phyloP scores from a whole-genome alignment of 805 yeast species.

The Zygoascus tannicola region DNA sequence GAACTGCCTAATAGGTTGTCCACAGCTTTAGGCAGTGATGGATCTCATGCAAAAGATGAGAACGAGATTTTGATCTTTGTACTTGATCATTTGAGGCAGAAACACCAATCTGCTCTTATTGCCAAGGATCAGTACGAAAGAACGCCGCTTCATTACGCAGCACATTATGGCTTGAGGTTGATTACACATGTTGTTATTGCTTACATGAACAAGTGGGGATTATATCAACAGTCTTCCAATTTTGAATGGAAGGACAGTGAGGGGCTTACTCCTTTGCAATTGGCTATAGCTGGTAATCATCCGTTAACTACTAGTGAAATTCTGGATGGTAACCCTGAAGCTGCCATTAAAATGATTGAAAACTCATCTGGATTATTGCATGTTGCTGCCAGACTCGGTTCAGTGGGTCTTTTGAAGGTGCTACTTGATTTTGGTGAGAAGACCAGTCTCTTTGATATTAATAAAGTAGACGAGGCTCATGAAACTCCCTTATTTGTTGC shows the following conservation, averaged over 20 bases:
- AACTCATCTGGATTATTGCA: conserved; percentile 21
- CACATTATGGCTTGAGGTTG: conserved; percentile 71
- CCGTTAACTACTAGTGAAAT: conserved; percentile 62
- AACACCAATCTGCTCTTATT: conserved; percentile 45
- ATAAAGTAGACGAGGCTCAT: conserved; percentile 44
- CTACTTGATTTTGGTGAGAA: conserved; percentile 37
- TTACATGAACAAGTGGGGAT: conserved; percentile 48
- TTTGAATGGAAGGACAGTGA: conserved; percentile 50
- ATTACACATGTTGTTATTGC: conserved; percentile 50
- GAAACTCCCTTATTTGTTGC: conserved; percentile 86
- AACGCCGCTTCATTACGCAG: conserved; percentile 84
- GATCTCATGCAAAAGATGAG: conserved; percentile 48
- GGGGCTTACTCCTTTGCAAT: conserved; percentile 67
- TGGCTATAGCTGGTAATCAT: conserved; percentile 76
- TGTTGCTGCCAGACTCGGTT: conserved; percentile 59
- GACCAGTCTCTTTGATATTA: conserved; percentile 47
- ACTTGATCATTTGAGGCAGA: conserved; percentile 45
- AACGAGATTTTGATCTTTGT: conserved; percentile 53
- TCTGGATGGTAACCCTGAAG: conserved; percentile 27
- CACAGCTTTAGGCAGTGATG: conserved; percentile 54
- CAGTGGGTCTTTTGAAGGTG: conserved; percentile 44
- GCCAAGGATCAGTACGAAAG: conserved; percentile 68
- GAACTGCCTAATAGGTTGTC: conserved; percentile 46
- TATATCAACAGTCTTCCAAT: conserved; percentile 18
- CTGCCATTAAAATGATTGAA: conserved; percentile 1